These are phyloP conservation scores for Irpex rosettiformis DNA, from an alignment of 1,284 basidiomycete species.

Conservation along the genomic window DNA sequence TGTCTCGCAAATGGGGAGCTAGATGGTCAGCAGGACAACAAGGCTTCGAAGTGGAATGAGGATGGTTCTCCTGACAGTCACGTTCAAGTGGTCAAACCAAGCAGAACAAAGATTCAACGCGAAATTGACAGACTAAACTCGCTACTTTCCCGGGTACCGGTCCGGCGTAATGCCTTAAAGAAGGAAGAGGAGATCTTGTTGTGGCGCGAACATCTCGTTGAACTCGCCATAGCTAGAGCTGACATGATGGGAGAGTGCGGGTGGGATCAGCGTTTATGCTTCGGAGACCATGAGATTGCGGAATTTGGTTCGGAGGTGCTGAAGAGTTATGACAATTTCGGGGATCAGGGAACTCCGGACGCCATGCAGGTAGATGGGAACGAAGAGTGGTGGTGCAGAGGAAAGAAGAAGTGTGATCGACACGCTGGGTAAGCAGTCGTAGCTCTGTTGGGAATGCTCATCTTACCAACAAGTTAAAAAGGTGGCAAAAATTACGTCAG, in stretches of 20 bases:
- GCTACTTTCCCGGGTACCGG: slow-evolving; percentile 52
- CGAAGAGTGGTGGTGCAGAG: slow-evolving; percentile 72
- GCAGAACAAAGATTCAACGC: slow-evolving; percentile 40
- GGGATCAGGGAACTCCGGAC: slow-evolving; percentile 32
- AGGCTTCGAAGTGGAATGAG: neutral
- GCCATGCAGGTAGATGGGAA: slow-evolving; percentile 40
- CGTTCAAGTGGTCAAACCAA: slow-evolving; percentile 24
- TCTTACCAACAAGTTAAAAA: slow-evolving; percentile 32
- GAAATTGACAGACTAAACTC: slow-evolving; percentile 50
- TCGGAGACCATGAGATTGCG: slow-evolving; percentile 70
- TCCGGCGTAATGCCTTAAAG: slow-evolving; percentile 58
- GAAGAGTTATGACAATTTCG: slow-evolving; percentile 56
- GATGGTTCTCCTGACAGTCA: neutral
- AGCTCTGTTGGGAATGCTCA: slow-evolving; percentile 8
- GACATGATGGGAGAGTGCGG: slow-evolving; percentile 66
- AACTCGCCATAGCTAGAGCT: slow-evolving; percentile 60
- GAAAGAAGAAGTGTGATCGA: slow-evolving; percentile 70
- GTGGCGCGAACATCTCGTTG: slow-evolving; percentile 65
- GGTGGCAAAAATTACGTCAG: slow-evolving; percentile 75
- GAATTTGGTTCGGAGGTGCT: slow-evolving; percentile 61
- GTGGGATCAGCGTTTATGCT: slow-evolving; percentile 81
- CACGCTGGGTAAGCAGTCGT: slow-evolving; percentile 60
- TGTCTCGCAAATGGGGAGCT: slow-evolving; percentile 23
- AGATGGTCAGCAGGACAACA: neutral
- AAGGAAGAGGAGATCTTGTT: slow-evolving; percentile 60